These are phyloP conservation scores for Aureobasidium sp. DNA, from an alignment of 2,329 filamentous ascomycete species.

Conservation along the genomic window DNA sequence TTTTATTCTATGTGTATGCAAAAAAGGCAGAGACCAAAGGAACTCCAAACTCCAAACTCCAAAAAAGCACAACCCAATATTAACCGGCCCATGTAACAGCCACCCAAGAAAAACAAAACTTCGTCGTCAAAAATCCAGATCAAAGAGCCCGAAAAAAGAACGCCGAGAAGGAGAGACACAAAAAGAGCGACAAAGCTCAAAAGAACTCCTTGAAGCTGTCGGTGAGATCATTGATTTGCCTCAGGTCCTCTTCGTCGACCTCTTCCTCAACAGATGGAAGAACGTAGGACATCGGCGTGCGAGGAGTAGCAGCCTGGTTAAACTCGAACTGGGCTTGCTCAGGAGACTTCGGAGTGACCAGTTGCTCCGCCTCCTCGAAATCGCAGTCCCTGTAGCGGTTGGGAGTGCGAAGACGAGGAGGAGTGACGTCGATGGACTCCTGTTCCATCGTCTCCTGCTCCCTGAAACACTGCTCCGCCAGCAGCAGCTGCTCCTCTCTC, in stretches of 20 bases:
- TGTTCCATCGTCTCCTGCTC: background rate
- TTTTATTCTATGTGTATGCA: background rate
- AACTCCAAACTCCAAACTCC: background rate
- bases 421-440: background rate
- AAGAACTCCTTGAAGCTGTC: background rate
- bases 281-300: background rate
- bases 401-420: background rate
- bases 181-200: background rate
- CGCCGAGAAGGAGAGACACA: background rate
- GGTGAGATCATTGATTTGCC: background rate
- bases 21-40: background rate
- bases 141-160: background rate
- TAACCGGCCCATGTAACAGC: background rate
- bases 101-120: background rate
- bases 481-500: no score
- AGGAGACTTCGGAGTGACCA: background rate
- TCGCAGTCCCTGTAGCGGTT: background rate
- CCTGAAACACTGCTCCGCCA: no score
- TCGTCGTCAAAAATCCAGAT: no score
- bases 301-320: background rate
- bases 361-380: background rate
- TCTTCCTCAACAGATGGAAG: background rate
- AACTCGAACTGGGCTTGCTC: background rate
- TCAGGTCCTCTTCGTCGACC: background rate
- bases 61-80: background rate